Evolutionary conservation across 345 rosid species (phyloP), one percentile per base, ranked within the genome.

Genomic region (Eutrema yunnanense): DNA sequence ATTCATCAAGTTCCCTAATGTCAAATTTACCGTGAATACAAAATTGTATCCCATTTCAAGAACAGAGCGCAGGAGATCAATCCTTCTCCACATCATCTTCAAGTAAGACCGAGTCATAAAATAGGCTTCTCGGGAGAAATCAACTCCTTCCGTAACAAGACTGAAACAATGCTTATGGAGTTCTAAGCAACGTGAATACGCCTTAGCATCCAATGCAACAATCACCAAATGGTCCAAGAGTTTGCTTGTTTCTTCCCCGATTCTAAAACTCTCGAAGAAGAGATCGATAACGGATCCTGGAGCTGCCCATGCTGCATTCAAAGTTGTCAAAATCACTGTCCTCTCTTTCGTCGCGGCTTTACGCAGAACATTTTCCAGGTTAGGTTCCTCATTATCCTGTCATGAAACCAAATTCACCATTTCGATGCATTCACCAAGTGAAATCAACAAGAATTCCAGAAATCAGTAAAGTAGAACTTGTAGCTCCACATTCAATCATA

Each of bases 31-130:
- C 81, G 98, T 90, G 86, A 90, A 93, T 47, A 93, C 80, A 46
- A 93, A 93, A 73, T 73, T 82, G 75, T 87, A 93, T 5, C 96
- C 97, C 91, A 86, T 63, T 74, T 89, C 91, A 73, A 93, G 98
- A 72, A 93, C 87, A 49, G 86, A 50, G 7, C 79, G 79, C 33
- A 93, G 68, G 74, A 93, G 88, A 53, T 87, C 88, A 51, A 93
- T 86, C 75, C 98, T 85, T 76, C 83, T 86, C 97, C 97, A 90
- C 97, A 90, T 89, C 96, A 90, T 86, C 74, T 82, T 81, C 84
- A 93, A 79, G 80, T 93, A 89, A 33, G 75, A 65, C 30, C 76
- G 71, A 8, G 97, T 89, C 97, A 89, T 93, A 73, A 90, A 93
- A 61, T 82, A 87, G 13, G 98, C 98, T 73, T 90, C 96, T 1